These are phyloP conservation scores for Alternaria solani DNA, from an alignment of 2,329 filamentous ascomycete genomes.

Conservation along the genomic window DNA sequence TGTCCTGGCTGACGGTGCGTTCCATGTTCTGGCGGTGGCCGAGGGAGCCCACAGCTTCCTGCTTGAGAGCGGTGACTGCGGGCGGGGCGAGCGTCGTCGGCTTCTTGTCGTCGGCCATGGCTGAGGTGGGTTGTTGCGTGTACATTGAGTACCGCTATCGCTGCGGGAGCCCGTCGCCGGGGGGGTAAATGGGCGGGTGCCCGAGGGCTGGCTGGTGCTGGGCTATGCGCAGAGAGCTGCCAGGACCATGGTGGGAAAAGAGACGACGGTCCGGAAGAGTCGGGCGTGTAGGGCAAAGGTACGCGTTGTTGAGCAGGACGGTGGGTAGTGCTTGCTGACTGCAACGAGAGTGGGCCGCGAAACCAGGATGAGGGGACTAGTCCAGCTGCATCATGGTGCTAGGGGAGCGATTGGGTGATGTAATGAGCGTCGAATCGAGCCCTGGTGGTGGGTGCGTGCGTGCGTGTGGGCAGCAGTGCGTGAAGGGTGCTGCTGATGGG, in stretches of 20 bases:
- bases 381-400: conserved; percentile 37
- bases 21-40: conserved; percentile 57
- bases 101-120: conserved; percentile 39
- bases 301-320: conserved; percentile 15
- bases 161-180: conserved; percentile 21
- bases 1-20: conserved; percentile 81
- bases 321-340: conserved; percentile 17
- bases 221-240: conserved; percentile 41
- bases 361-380: conserved; percentile 21
- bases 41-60: conserved; percentile 45
- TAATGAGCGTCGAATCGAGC: conserved; percentile 22
- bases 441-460: background rate
- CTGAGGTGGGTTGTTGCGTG: conserved; percentile 21
- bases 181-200: conserved; percentile 29
- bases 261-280: conserved; percentile 11
- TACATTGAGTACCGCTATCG: conserved; percentile 17
- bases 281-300: conserved; percentile 11
- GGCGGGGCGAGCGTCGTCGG: conserved; percentile 52
- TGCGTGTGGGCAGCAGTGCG: background rate
- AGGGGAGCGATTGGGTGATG: conserved; percentile 37
- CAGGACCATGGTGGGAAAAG: conserved; percentile 44
- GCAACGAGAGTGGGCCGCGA: conserved; percentile 14
- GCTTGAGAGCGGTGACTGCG: conserved; percentile 54
- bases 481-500: background rate
- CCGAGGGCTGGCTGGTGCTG: conserved; percentile 40